Base-by-base conservation (phyloP, 805 yeast genomes). In the Ogataea salicorniae region DNA sequence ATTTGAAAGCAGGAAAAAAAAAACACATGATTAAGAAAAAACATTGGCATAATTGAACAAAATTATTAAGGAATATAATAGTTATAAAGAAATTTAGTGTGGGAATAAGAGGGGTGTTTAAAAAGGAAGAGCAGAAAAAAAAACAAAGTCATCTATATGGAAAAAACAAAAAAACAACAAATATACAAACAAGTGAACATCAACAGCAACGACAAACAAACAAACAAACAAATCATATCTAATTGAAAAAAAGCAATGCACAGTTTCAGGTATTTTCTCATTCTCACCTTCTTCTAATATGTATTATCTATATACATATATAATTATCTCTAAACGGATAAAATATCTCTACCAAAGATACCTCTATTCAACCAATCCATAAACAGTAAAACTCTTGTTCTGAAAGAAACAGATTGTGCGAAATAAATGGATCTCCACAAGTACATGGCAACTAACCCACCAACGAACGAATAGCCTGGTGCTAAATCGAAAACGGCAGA, bases 391-490 rank as follows among this genome's bases (percentile, higher is more conserved):
- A 79, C 83, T 60, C 87, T 74, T 5, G 83, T 79, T 63, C 87
- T 73, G 57, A 79, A 62, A 49, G 84, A 77, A 37, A 83, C 87
- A 44, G 83, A 75, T 62, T 82, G 84, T 33, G 85, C 77, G 65
- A 81, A 82, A 64, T 82, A 82, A 29, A 80, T 84, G 43, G 83
- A 75, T 69, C 88, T 76, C 88, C 88, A 82, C 46, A 82, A 64
- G 60, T 83, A 83, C 81, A 83, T 79, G n/a, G 87, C 87, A 37
- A 81, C 62, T 43, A 82, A 62, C 2, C 87, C 88, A 49, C 87
- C 85, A 50, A 81, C 79, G 50, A 79, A 74, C 33, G 82, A 71
- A 56, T 77, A 77, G 17, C 79, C 79, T 34, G 81, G 80, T n/a
- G 79, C 74, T 47, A 79, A 60, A 60, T 82, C 88, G 60, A 82